Conservation (phyloP, 257 asterid genomes). For the Solanum tarapatanum region DNA sequence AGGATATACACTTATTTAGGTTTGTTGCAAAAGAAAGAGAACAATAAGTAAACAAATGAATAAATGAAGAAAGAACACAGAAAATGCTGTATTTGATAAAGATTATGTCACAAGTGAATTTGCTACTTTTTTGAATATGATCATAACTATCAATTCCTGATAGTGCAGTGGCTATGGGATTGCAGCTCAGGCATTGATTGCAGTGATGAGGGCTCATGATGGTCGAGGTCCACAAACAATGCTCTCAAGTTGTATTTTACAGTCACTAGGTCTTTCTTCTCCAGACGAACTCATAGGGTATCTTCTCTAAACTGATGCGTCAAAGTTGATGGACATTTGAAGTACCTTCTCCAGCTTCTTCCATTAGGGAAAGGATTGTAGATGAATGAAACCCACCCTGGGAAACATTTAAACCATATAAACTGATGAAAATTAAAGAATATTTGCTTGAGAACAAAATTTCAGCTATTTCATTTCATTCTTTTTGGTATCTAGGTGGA, state of each 20-base stretch:
- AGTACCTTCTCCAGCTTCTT: neutral
- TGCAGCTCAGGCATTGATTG: slow-evolving; percentile 84
- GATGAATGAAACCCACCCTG: neutral
- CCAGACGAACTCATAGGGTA: slow-evolving; percentile 95
- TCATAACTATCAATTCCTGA: slow-evolving; percentile 1
- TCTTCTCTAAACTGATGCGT: slow-evolving; percentile 1
- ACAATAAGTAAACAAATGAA: neutral
- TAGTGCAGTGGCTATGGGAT: slow-evolving; percentile 86
- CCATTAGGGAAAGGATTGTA: neutral
- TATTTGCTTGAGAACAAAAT: neutral
- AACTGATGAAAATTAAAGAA: neutral
- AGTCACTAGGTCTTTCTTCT: slow-evolving; percentile 67
- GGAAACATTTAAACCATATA: neutral
- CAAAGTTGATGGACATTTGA: neutral
- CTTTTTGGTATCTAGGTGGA: slow-evolving; percentile 91
- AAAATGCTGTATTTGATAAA: neutral
- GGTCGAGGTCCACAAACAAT: slow-evolving; percentile 85
- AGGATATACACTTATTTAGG: neutral
- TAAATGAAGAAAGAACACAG: neutral
- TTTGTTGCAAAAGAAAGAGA: neutral
- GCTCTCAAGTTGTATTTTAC: slow-evolving; percentile 54
- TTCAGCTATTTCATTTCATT: slow-evolving; percentile 2
- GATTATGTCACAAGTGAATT: neutral
- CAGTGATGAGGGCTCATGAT: slow-evolving; percentile 84
- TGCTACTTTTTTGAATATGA: neutral